Conservation (phyloP, 2,329 filamentous ascomycete genomes). For the Fusarium xylarioides region DNA sequence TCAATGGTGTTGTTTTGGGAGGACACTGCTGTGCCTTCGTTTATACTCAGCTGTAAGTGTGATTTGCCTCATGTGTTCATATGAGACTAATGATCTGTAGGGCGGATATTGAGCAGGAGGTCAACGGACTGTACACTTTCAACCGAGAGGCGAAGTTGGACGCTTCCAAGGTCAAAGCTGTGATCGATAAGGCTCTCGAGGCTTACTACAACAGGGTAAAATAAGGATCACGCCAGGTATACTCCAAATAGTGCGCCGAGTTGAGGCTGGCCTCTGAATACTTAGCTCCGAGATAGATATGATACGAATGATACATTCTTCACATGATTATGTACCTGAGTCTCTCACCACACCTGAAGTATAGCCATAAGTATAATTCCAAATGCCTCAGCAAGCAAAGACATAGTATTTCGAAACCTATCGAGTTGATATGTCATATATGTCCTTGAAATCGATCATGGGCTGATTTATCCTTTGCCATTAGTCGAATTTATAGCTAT, state of each 20-base stretch:
- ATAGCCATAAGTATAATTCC: rapidly evolving
- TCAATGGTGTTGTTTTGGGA: conserved; percentile 64
- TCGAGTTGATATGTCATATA: not conserved
- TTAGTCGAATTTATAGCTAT: not conserved
- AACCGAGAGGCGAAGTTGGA: conserved; percentile 69
- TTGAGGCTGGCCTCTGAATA: not conserved
- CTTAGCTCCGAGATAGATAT: not conserved
- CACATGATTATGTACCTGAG: not conserved
- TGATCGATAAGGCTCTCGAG: conserved; percentile 63
- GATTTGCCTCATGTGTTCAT: not conserved
- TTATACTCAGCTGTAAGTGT: conserved; percentile 70
- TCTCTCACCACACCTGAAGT: rapidly evolving
- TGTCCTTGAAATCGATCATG: not conserved
- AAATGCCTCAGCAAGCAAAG: rapidly evolving
- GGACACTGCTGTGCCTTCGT: conserved; percentile 70
- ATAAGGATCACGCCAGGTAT: not conserved
- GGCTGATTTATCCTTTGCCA: not conserved
- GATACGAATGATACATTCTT: not conserved
- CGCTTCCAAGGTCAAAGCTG: conserved; percentile 62
- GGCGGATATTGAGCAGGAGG: conserved; percentile 72
- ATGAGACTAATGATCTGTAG: conserved; percentile 41
- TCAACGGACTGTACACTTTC: conserved; percentile 72
- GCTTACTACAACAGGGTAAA: conserved; percentile 54
- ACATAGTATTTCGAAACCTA: not conserved
- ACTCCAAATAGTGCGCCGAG: not conserved